These are phyloP conservation scores for Rhamnella rubrinervis DNA, from an alignment of 331 rosid genomes.

Conservation along the genomic window DNA sequence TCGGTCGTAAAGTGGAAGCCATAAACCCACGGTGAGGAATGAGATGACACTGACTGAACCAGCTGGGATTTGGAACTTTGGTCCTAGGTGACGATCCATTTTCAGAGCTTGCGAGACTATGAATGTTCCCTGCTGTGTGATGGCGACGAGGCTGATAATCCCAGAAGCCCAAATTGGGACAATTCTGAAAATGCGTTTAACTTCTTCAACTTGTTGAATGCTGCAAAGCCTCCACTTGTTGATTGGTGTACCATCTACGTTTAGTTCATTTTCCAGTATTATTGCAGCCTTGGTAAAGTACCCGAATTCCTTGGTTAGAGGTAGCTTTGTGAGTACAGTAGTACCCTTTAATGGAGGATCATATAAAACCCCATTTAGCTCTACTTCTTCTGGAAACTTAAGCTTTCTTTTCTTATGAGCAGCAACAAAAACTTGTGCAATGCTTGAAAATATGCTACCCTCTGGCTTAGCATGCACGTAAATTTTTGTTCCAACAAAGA, in stretches of 20 bases:
- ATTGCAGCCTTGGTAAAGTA: slow-evolving; percentile 51
- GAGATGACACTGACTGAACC: slow-evolving; percentile 36
- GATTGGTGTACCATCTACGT: slow-evolving; percentile 23
- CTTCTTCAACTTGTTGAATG: slow-evolving; percentile 49
- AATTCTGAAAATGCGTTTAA: slow-evolving; percentile 27
- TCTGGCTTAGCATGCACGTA: slow-evolving; percentile 44
- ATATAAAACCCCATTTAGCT: slow-evolving; percentile 19
- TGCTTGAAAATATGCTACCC: slow-evolving; percentile 53
- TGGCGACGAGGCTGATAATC: slow-evolving; percentile 25
- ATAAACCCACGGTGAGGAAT: slow-evolving; percentile 14
- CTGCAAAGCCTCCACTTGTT: slow-evolving; percentile 43
- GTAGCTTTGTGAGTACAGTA: slow-evolving; percentile 30
- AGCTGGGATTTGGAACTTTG: slow-evolving; percentile 23
- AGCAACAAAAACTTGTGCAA: slow-evolving; percentile 58
- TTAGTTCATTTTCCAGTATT: slow-evolving; percentile 29
- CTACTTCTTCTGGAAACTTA: slow-evolving; percentile 20
- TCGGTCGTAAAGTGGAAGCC: slow-evolving; percentile 24
- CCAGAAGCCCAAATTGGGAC: slow-evolving; percentile 43
- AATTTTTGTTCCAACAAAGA: slow-evolving; percentile 32
- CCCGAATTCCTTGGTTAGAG: slow-evolving; percentile 51
- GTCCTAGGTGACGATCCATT: slow-evolving; percentile 49
- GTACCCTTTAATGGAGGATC: slow-evolving; percentile 43
- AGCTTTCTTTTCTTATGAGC: slow-evolving; percentile 51
- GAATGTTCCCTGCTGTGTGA: slow-evolving; percentile 22
- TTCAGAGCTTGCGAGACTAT: slow-evolving; percentile 34